A percentile compares a stretch with the other conserved stretches of the same genome.
Conservation (phyloP, 441 rosid genomes). For the Gossypium schwendimanii region DNA sequence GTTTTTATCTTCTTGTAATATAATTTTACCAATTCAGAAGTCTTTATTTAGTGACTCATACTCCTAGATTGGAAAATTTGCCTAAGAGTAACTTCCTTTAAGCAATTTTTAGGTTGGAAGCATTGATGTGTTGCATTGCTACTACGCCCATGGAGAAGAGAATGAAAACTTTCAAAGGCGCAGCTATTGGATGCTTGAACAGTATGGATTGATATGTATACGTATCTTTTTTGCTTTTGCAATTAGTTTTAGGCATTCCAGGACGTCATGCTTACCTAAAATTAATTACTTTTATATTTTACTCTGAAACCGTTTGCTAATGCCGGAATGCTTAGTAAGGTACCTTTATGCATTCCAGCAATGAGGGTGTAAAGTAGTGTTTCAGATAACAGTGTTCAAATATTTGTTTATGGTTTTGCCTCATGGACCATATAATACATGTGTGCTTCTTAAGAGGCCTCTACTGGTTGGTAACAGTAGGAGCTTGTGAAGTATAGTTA, state of each 20-base stretch:
- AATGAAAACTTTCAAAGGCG: conserved; percentile 88
- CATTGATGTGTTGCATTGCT: conserved; percentile 81
- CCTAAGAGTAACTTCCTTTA: not conserved
- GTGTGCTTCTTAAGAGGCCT: not conserved
- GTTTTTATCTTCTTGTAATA: not conserved
- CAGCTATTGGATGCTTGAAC: conserved; percentile 93
- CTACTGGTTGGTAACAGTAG: not conserved
- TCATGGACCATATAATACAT: not conserved
- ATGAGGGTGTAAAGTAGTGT: not conserved
- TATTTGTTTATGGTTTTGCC: not conserved
- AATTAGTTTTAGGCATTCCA: not conserved
- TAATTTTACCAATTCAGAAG: not conserved
- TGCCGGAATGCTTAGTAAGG: not conserved
- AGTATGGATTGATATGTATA: conserved; percentile 29
- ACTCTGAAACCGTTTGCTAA: not conserved
- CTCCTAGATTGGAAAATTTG: not conserved
- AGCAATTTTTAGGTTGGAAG: conserved; percentile 64
- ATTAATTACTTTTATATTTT: not conserved
- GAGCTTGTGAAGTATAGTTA: not conserved
- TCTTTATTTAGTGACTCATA: not conserved
- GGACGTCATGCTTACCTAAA: not conserved
- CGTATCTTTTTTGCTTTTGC: not conserved
- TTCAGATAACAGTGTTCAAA: not conserved
- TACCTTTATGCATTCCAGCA: not conserved
- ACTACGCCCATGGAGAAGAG: conserved; percentile 97